Evolutionary conservation across 1,284 basidiomycete species (phyloP).

Genomic region (Vanrija pseudolonga): DNA sequence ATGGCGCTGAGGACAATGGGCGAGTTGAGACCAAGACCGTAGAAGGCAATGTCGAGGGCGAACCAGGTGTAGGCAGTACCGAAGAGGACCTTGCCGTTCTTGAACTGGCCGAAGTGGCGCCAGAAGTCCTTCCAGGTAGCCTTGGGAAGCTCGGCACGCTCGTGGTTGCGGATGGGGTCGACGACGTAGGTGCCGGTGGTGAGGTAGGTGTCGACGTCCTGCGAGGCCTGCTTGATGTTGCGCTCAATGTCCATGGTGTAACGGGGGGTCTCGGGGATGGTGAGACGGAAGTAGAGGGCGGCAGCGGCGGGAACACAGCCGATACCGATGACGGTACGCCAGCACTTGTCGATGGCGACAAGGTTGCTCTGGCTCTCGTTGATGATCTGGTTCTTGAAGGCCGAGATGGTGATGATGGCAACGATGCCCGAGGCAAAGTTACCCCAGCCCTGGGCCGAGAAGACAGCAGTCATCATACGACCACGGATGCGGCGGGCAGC

Average conservation of each 20-base stretch:
- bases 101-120: constrained; percentile 51
- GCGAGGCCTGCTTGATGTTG: constrained; percentile 67
- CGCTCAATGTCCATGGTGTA: constrained; percentile 89
- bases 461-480: constrained; percentile 54
- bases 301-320: constrained; percentile 50
- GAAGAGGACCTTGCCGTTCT: constrained; percentile 53
- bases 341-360: constrained; percentile 51
- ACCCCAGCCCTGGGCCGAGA: constrained; percentile 56
- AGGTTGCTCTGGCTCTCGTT: constrained; percentile 48
- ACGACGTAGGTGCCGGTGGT: constrained; percentile 54
- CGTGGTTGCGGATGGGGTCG: constrained; percentile 59
- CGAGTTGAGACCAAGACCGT: constrained; percentile 77
- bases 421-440: constrained; percentile 64
- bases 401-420: constrained; percentile 62
- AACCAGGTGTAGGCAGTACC: constrained; percentile 62
- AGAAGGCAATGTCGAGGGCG: constrained; percentile 68
- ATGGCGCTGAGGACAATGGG: constrained; percentile 58
- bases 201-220: constrained; percentile 64
- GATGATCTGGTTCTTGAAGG: constrained; percentile 64
- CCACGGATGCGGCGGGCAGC: constrained; percentile 64
- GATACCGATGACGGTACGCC: constrained; percentile 54
- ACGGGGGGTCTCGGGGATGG: constrained; percentile 59
- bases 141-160: constrained; percentile 62
- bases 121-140: constrained; percentile 63
- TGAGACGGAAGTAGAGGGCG: constrained; percentile 54